phyloP scores from a whole-genome alignment of 2,329 filamentous ascomycete species.

The Claviceps quebecensis region DNA sequence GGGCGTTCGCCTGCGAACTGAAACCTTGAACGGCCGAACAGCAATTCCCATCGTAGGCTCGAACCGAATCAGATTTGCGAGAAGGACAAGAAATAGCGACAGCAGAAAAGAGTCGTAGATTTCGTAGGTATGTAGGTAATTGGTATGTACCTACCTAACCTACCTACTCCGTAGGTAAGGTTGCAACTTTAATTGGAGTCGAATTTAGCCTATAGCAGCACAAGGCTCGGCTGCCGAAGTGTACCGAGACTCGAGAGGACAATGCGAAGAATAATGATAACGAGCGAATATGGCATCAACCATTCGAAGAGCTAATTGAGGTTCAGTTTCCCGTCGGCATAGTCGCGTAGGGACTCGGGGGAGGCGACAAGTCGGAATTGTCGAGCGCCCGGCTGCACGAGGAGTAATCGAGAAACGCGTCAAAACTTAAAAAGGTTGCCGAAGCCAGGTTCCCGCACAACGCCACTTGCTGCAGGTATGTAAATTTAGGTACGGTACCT shows the following conservation, averaged over 20 bases:
- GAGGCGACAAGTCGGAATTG: neutral
- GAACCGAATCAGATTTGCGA: neutral
- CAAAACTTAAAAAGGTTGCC: neutral
- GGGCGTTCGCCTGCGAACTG: conserved; percentile 1
- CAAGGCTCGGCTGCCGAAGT: neutral
- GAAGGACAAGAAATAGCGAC: neutral
- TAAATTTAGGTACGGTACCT: too few species aligned
- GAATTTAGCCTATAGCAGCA: neutral
- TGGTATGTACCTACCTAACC: too few species aligned
- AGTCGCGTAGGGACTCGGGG: neutral
- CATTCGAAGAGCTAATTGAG: neutral
- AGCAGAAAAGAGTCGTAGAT: neutral
- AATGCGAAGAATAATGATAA: neutral
- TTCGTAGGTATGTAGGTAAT: neutral
- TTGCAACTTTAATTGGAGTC: neutral
- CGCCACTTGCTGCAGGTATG: neutral
- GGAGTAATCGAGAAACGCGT: neutral
- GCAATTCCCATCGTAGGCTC: conserved; percentile 4
- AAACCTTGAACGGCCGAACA: conserved; percentile 5
- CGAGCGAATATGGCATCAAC: neutral
- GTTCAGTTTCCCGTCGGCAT: neutral
- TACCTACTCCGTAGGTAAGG: too few species aligned
- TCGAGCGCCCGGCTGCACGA: too few species aligned
- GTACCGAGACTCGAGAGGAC: neutral
- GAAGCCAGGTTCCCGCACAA: neutral